Base-by-base conservation (phyloP, 2,329 filamentous ascomycete genomes). In the Colletotrichum simmondsii region DNA sequence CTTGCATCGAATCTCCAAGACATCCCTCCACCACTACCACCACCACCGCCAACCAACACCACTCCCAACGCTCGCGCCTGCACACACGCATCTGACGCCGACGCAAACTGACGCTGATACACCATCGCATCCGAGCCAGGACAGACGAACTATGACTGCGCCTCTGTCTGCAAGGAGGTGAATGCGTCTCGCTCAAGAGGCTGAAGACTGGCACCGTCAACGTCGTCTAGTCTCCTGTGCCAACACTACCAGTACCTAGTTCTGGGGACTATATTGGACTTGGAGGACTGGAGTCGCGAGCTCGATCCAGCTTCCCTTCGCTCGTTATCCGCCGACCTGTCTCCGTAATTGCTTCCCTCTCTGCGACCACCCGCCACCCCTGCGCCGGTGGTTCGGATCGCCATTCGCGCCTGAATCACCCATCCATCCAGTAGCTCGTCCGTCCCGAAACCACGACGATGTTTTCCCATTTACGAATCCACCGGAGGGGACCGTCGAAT, bases 401-500 rank as follows among this genome's bases (percentile, higher is more conserved):
- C 26, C 37, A n/a, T 30, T 72, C 65, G 35, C 53, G 16, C 56
- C 59, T 68, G 54, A 66, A 62, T 56, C 56, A 62, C 32, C 62
- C 68, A 28, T 63, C 70, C 53, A 64, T 53, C 58, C 35, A 42
- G 37, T 49, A 49, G 42, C 19, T 59, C 7, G 16, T 19, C 12
- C 57, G 28, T 24, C n/a, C 19, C 42, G 11, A 24, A 68, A 22
- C 14, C 42, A 28, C 66, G 32, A 49, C 71, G 57, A 88, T 89
- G 87, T 83, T 88, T 65, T 88, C 87, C 75, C 85, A 88, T 80
- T 84, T 90, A 60, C 88, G 88, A 77, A 90, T 91, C 81, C 89
- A 90, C 77, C 87, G 89, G 77, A 87, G 88, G 77, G 88, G 84
- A 60, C 85, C 85, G 76, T 90, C 88, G 68, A 89, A 86, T 81